These are phyloP conservation scores for Penicillium paradoxum DNA, from an alignment of 495 filamentous ascomycete genomes.

Conservation along the genomic window DNA sequence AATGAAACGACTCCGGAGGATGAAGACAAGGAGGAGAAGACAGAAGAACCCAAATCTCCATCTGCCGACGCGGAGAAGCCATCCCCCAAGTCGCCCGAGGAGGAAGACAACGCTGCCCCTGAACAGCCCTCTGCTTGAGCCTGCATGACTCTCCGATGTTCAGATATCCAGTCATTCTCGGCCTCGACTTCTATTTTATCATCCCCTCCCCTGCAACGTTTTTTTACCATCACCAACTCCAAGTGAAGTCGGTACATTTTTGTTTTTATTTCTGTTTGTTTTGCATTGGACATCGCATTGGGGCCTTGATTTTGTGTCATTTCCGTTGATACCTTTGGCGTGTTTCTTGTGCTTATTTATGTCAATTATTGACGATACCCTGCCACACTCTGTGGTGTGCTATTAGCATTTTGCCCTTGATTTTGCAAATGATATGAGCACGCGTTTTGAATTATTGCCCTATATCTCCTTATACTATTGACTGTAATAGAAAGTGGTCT, in stretches of 20 bases:
- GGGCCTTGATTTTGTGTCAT: constrained; percentile 2
- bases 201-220: background rate
- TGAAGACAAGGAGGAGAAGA: constrained; percentile 5
- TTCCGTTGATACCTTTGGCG: constrained; percentile 19
- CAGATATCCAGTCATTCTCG: too few species aligned
- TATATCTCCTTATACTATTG: background rate
- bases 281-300: constrained; percentile 4
- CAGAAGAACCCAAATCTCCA: constrained; percentile 4
- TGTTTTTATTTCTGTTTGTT: background rate
- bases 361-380: constrained; percentile 30
- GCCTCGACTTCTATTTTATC: background rate
- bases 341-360: constrained; percentile 16
- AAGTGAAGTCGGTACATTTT: background rate
- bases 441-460: background rate
- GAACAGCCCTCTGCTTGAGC: background rate
- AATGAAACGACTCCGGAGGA: background rate
- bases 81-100: background rate
- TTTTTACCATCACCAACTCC: background rate
- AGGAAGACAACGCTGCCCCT: background rate
- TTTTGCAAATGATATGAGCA: constrained; percentile 2
- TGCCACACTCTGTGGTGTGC: constrained; percentile 10
- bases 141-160: background rate
- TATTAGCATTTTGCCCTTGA: constrained; percentile 1
- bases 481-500: too few species aligned
- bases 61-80: constrained; percentile 4